Conservation (phyloP, 208 protist genomes). For the Crithidia fasciculata region DNA sequence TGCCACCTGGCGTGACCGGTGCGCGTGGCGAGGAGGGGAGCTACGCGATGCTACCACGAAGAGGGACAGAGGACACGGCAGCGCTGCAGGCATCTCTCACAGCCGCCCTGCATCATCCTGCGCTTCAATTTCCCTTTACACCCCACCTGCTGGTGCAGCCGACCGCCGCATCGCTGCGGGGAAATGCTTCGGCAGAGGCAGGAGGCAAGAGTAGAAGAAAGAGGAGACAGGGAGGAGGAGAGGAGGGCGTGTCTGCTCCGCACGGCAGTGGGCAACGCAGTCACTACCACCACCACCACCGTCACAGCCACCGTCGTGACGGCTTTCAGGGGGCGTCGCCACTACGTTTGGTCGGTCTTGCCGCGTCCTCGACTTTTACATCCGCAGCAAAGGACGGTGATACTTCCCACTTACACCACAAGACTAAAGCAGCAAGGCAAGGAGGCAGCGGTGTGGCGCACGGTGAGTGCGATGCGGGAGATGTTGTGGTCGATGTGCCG, state of each 20-base stretch:
- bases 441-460: too few relatives aligned
- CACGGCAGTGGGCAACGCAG: not conserved
- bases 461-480: too few relatives aligned
- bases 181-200: too few relatives aligned
- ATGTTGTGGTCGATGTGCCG: not conserved
- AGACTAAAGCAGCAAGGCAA: too few relatives aligned
- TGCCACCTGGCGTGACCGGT: too few relatives aligned
- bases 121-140: slow-evolving; percentile 16
- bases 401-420: too few relatives aligned
- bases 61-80: not conserved
- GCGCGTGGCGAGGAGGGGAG: not conserved
- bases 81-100: not conserved
- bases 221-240: too few relatives aligned
- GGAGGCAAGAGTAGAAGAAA: too few relatives aligned
- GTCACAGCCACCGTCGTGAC: not conserved
- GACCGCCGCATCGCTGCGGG: too few relatives aligned
- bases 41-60: too few relatives aligned
- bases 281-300: slow-evolving; percentile 1
- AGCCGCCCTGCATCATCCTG: slow-evolving; percentile 7
- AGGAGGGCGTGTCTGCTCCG: too few relatives aligned
- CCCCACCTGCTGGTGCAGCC: not conserved
- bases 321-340: not conserved
- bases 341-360: not conserved
- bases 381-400: too few relatives aligned
- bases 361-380: not conserved